Evolutionary conservation across 345 rosid species (phyloP).

Genomic region (Brassica cretica): DNA sequence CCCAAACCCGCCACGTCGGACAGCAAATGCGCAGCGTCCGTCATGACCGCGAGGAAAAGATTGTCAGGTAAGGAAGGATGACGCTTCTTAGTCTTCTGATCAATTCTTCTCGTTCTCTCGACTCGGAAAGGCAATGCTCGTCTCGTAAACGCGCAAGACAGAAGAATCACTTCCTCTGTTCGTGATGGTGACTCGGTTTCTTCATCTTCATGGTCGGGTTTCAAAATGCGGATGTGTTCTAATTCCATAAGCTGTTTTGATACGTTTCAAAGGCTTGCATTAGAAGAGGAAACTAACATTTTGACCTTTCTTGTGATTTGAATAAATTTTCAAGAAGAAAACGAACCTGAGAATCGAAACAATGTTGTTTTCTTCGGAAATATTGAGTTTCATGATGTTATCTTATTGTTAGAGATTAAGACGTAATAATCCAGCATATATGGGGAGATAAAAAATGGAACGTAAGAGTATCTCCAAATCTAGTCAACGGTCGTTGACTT

Average conservation of each 20-base stretch:
- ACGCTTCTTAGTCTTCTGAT: conserved; percentile 43
- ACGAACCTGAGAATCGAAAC: background rate
- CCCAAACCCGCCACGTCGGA: conserved; percentile 65
- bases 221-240: conserved; percentile 34
- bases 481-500: conserved; percentile 17
- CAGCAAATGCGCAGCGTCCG: conserved; percentile 69
- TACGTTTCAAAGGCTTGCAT: conserved; percentile 1
- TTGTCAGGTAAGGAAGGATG: conserved; percentile 46
- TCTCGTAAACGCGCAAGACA: conserved; percentile 51
- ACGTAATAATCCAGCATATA: background rate
- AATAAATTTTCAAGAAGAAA: too few species aligned
- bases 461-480: background rate
- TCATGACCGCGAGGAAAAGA: conserved; percentile 46
- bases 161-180: conserved; percentile 39
- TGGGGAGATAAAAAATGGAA: too few species aligned
- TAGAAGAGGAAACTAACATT: background rate
- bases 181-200: conserved; percentile 44
- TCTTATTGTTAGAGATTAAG: conserved; percentile 4
- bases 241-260: conserved; percentile 7
- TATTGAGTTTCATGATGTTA: background rate
- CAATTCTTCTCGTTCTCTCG: conserved; percentile 49
- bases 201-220: conserved; percentile 36
- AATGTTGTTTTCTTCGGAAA: conserved; percentile 12
- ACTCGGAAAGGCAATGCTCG: conserved; percentile 45
- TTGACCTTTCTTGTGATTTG: background rate